Percentiles rank a stretch among this genome's conserved stretches.
Evolutionary conservation across 2,329 filamentous ascomycete species (phyloP).

Genomic region (Aspergillus sp.): DNA sequence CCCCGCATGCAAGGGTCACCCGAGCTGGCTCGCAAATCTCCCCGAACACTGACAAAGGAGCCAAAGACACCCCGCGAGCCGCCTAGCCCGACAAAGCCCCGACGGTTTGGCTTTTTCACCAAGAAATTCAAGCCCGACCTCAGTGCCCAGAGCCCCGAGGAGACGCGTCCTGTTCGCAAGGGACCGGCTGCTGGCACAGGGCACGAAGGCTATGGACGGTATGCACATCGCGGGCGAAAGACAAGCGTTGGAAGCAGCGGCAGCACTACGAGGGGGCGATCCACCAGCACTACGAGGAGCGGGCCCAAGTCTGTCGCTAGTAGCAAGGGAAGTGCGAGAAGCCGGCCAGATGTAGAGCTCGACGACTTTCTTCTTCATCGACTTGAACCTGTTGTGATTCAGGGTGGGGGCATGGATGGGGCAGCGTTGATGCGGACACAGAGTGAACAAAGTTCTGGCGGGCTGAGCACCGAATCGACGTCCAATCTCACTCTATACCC

Average conservation of each 20-base stretch:
- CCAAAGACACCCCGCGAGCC: slow-evolving; percentile 20
- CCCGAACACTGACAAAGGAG: slow-evolving; percentile 37
- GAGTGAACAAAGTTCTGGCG: slow-evolving; percentile 40
- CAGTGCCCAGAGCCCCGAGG: slow-evolving; percentile 39
- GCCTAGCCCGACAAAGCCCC: slow-evolving; percentile 37
- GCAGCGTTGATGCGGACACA: slow-evolving; percentile 34
- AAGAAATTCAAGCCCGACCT: slow-evolving; percentile 65
- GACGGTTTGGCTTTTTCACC: slow-evolving; percentile 76
- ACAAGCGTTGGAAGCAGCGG: slow-evolving; percentile 40
- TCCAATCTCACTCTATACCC: slow-evolving; percentile 19
- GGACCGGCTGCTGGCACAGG: slow-evolving; percentile 90
- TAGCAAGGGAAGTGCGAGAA: slow-evolving; percentile 42
- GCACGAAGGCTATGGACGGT: slow-evolving; percentile 65
- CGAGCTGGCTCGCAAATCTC: slow-evolving; percentile 26
- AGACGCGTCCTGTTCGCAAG: slow-evolving; percentile 62
- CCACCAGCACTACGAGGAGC: slow-evolving; percentile 40
- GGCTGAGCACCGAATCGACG: slow-evolving; percentile 28
- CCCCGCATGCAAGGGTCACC: slow-evolving; percentile 33
- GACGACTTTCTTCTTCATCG: slow-evolving; percentile 49
- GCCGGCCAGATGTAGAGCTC: slow-evolving; percentile 41
- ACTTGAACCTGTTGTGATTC: slow-evolving; percentile 50
- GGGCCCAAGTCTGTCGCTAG: slow-evolving; percentile 31
- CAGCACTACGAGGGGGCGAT: slow-evolving; percentile 36
- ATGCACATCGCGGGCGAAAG: slow-evolving; percentile 45
- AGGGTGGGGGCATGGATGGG: slow-evolving; percentile 40